These are phyloP conservation scores for Geotrichum bryndzae DNA, from an alignment of 1,139 yeast species.

Conservation along the genomic window DNA sequence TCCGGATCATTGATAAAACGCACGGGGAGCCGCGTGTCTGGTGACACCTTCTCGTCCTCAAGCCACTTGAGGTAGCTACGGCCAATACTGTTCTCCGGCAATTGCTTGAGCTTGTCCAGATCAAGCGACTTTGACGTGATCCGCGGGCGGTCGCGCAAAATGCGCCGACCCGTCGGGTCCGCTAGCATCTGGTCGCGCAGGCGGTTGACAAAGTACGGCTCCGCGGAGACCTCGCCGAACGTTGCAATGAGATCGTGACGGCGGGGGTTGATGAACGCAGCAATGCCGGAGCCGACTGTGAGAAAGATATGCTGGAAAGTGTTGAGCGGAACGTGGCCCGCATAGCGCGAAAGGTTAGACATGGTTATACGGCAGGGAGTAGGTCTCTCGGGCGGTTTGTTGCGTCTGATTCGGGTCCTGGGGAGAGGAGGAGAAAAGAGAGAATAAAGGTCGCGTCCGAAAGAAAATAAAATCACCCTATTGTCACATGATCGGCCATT, in stretches of 20 bases:
- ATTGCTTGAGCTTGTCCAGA: constrained; percentile 50
- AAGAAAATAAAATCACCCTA: not conserved
- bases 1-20: constrained; percentile 83
- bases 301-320: constrained; percentile 56
- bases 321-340: constrained; percentile 77
- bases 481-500: not conserved
- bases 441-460: not conserved
- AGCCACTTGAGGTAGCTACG: constrained; percentile 74
- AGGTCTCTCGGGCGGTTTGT: not conserved
- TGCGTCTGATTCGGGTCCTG: not conserved
- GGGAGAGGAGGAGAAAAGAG: not conserved
- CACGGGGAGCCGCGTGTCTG: constrained; percentile 88
- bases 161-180: constrained; percentile 69
- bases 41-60: constrained; percentile 81
- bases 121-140: constrained; percentile 70
- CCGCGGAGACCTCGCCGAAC: constrained; percentile 87
- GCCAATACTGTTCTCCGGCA: constrained; percentile 76
- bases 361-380: not conserved
- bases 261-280: constrained; percentile 72
- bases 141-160: constrained; percentile 73
- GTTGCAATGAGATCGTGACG: constrained; percentile 80
- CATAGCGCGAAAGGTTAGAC: constrained; percentile 39
- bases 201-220: constrained; percentile 55
- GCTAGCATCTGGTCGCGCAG: constrained; percentile 68
- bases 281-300: constrained; percentile 72